Base-by-base conservation (phyloP, 1,139 yeast species). In the Sugiyamaella castrensis region DNA sequence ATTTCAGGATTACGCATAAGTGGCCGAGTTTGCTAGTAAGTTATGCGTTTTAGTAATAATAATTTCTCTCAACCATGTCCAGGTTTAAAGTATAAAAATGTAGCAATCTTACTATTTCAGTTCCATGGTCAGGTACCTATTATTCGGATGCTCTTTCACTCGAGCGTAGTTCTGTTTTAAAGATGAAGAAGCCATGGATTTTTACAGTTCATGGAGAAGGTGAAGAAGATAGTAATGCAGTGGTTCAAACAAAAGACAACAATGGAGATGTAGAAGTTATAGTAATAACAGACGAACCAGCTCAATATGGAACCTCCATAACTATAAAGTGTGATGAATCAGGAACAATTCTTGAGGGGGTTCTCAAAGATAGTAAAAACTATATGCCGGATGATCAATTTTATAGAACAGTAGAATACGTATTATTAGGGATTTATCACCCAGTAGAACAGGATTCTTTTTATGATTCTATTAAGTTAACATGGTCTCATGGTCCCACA, bases 381-480 rank as follows among this genome's bases (percentile, higher is more conserved):
- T 37, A 33, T 28, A 43, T 48, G 46, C 32, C 26, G 7, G 51
- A 43, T 10, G 34, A 30, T 16, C 46, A 48, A 32, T 50, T 53
- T 55, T 26, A n/a, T 6, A 32, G 37, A n/a, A 28, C 48, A 10
- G 28, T 54, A 29, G 33, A 37, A 26, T 49, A 32, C 16, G 35
- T 54, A 4, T 37, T 54, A 7, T 41, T 52, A 7, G 57, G 57
- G n/a, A 35, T 11, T 9, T 16, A 26, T 10, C 28, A 16, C 11
- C 10, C 38, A 8, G 13, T 8, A 8, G 33, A 37, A 12, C 15
- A 10, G 7, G 42, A 35, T 19, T 37, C 38, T n/a, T 42, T 26
- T 15, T 37, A 46, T 32, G 47, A 37, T n/a, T 32, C 41, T 12
- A 24, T 41, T 31, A 37, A 33, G 19, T 37, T 34, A 9, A 36